phyloP scores from a whole-genome alignment of 2,329 filamentous ascomycete genomes.

The Nothopassalora personata region DNA sequence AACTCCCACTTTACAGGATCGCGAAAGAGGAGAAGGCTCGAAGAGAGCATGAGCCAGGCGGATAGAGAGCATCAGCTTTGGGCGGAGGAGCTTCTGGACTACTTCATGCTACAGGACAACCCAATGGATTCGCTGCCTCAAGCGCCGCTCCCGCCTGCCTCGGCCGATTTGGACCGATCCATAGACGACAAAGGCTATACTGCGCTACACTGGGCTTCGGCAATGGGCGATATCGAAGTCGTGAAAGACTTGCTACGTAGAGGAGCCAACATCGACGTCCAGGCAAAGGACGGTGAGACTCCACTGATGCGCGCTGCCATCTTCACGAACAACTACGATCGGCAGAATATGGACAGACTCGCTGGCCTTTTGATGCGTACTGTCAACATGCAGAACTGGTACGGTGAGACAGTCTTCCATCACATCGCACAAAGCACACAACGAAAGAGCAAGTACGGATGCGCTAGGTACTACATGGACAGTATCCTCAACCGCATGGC shows the following conservation, averaged over 20 bases:
- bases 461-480: constrained; percentile 89
- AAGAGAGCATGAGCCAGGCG: constrained; percentile 50
- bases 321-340: constrained; percentile 96
- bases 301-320: constrained; percentile 90
- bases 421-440: constrained; percentile 87
- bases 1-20: constrained; percentile 57
- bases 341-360: constrained; percentile 79
- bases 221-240: constrained; percentile 93
- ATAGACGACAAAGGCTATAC: constrained; percentile 92
- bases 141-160: constrained; percentile 72
- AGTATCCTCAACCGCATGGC: constrained; percentile 81
- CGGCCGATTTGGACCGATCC: constrained; percentile 83
- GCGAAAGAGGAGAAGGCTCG: constrained; percentile 75
- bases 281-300: constrained; percentile 65
- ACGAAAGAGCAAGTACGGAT: constrained; percentile 79
- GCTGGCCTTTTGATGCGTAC: constrained; percentile 79
- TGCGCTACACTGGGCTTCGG: constrained; percentile 92
- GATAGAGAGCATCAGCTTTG: constrained; percentile 87
- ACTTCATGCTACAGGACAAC: constrained; percentile 66
- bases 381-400: constrained; percentile 70
- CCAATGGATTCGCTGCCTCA: constrained; percentile 57
- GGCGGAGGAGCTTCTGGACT: constrained; percentile 88
- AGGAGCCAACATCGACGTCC: constrained; percentile 65
- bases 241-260: constrained; percentile 81
- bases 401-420: constrained; percentile 84